phyloP scores from a whole-genome alignment of 1,284 basidiomycete genomes.

The Neonothopanus nambi region DNA sequence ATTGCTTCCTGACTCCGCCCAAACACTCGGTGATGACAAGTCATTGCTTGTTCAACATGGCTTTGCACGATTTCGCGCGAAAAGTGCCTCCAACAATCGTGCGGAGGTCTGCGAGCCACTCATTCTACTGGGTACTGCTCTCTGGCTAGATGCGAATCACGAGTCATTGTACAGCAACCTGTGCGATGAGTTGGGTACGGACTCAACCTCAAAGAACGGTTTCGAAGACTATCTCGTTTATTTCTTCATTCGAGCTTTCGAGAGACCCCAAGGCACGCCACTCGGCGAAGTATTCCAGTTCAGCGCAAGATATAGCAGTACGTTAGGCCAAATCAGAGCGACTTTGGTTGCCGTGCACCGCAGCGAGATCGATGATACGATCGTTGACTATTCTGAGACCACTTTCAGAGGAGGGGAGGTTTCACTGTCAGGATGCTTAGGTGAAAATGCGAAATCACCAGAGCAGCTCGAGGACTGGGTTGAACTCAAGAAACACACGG shows the following conservation, averaged over 20 bases:
- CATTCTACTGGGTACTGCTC: neutral
- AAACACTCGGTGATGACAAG: neutral
- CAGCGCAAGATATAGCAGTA: neutral
- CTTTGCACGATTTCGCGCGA: neutral
- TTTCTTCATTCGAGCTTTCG: constrained; percentile 1
- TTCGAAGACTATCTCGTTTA: constrained; percentile 7
- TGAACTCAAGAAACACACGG: neutral
- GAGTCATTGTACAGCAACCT: too few relatives aligned
- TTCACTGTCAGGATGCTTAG: neutral
- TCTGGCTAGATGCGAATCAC: neutral
- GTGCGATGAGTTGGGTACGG: too few relatives aligned
- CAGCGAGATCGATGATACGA: neutral
- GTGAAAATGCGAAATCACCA: neutral
- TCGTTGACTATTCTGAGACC: neutral
- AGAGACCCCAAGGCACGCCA: neutral
- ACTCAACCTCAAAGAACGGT: constrained; percentile 1
- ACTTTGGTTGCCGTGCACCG: constrained; percentile 1
- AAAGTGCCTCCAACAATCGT: neutral
- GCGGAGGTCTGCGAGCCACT: constrained; percentile 3
- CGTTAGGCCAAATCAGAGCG: neutral
- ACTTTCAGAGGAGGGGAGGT: neutral
- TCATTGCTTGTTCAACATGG: neutral
- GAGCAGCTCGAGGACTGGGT: neutral
- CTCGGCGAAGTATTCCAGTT: constrained; percentile 2
- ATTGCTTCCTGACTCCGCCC: too few relatives aligned